A percentile compares a stretch with the other conserved stretches of the same genome.
Evolutionary conservation across 2,329 filamentous ascomycete species (phyloP).

Genomic region (Epichloe typhina): DNA sequence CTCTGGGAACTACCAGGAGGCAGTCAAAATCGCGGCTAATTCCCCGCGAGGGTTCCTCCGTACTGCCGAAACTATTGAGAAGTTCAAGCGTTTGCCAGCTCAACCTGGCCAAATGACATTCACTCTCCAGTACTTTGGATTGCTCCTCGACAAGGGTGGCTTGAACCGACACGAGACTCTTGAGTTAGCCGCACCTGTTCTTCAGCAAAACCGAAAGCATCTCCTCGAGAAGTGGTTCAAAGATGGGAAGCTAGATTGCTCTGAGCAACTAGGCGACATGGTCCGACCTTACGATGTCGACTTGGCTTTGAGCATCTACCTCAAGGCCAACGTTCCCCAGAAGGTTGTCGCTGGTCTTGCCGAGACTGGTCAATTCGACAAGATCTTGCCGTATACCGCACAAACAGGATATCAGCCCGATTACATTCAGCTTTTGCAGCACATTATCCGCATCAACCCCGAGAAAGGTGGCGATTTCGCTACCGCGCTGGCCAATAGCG

Average conservation of each 20-base stretch:
- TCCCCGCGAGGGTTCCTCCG: slow-evolving; percentile 92
- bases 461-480: slow-evolving; percentile 95
- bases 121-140: slow-evolving; percentile 94
- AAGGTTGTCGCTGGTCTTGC: slow-evolving; percentile 94
- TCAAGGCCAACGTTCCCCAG: slow-evolving; percentile 77
- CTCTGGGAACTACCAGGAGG: slow-evolving; percentile 69
- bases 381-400: slow-evolving; percentile 84
- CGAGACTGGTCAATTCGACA: slow-evolving; percentile 91
- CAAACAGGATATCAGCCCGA: slow-evolving; percentile 87
- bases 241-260: slow-evolving; percentile 91
- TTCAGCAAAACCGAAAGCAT: slow-evolving; percentile 89
- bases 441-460: slow-evolving; percentile 80
- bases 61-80: slow-evolving; percentile 88
- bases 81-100: slow-evolving; percentile 77
- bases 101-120: slow-evolving; percentile 79
- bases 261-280: slow-evolving; percentile 90
- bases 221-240: slow-evolving; percentile 95
- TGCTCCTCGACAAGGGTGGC: slow-evolving; percentile 87
- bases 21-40: slow-evolving; percentile 91
- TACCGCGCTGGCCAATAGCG: slow-evolving; percentile 78
- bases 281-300: slow-evolving; percentile 81
- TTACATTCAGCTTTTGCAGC: slow-evolving; percentile 81
- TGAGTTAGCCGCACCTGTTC: slow-evolving; percentile 82
- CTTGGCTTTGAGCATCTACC: slow-evolving; percentile 78
- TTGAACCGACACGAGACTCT: slow-evolving; percentile 90